Evolutionary conservation across 2,329 filamentous ascomycete species (phyloP), one percentile per base, ranked within the genome.

Genomic region (Monilinia aucupariae): DNA sequence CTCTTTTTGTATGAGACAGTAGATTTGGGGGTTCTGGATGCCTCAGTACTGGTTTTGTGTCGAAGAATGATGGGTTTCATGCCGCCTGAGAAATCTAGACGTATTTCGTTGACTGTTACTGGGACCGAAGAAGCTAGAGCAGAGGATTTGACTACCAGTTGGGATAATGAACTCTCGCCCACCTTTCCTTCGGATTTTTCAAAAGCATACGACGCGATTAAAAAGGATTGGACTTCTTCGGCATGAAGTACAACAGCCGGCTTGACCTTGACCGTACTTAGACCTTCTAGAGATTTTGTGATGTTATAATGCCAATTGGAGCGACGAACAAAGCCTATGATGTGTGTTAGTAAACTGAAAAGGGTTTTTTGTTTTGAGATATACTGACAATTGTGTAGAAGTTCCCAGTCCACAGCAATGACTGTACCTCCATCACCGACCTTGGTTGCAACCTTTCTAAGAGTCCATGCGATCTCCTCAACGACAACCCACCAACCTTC

Each of bases 401-500:
- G 76, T 70, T 88, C 86, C 83, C 86, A 87, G 69, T 87, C 85
- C 58, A 86, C 81, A 34, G 84, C 79, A 43, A 88, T 74, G 10
- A 88, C 78, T 37, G 86, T 75, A 59, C 83, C 81, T 10, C 79
- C 80, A 59, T 83, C 80, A 9, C 80, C 80, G 53, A 77, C 76
- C 65, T 80, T 76, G 3, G 76, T 76, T 5, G 85, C 85, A 13
- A 83, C 85, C 64, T 79, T 77, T 66, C 85, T 78, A 63, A 88
- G 73, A n/a, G 79, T 76, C 83, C 85, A 87, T 55, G 81, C 79
- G 45, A 88, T 74, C 45, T 86, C 82, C 70, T 88, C 84, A 6
- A 80, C 77, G 37, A 85, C 78, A 64, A 81, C 77, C 64, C 80
- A 76, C 86, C 86, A 89, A 3, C 81, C 81, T 62, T 87, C 84